A percentile compares a stretch with the other conserved stretches of the same genome.
Conservation (phyloP, 768 basidiomycete species). For the Boletus rubropictus region DNA sequence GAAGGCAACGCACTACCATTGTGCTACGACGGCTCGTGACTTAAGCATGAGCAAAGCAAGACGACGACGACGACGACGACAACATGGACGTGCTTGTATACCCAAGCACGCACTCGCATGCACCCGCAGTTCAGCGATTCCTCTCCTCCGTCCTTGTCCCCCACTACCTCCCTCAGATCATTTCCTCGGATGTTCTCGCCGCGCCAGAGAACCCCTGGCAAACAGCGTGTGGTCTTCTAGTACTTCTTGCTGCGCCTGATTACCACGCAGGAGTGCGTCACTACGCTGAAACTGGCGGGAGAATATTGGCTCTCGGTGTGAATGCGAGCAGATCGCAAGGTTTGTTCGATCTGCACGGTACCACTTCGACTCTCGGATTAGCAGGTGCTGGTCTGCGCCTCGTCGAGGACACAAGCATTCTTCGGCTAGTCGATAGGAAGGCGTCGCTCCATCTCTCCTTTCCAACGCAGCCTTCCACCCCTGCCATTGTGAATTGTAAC, state of each 20-base stretch:
- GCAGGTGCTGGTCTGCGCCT: conserved; percentile 29
- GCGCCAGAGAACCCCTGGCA: conserved; percentile 72
- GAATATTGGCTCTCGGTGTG: conserved; percentile 61
- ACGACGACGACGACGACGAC: neutral
- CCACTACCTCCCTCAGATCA: conserved; percentile 71
- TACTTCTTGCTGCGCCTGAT: conserved; percentile 59
- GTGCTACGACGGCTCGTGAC: conserved; percentile 33
- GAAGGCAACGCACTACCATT: conserved; percentile 38
- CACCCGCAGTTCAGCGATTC: conserved; percentile 40
- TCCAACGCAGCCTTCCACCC: conserved; percentile 11
- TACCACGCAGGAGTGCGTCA: conserved; percentile 42
- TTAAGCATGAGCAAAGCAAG: too few species aligned
- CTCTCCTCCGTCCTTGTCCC: conserved; percentile 59
- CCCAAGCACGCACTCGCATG: conserved; percentile 53
- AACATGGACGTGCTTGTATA: conserved; percentile 75
- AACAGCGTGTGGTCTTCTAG: conserved; percentile 66
- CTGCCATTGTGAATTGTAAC: conserved; percentile 8
- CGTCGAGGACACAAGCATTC: conserved; percentile 19
- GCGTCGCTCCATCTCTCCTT: conserved; percentile 25
- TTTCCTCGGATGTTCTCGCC: conserved; percentile 51
- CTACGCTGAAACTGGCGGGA: conserved; percentile 65
- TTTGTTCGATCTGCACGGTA: conserved; percentile 27
- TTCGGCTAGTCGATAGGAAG: conserved; percentile 25
- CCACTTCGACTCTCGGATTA: conserved; percentile 39
- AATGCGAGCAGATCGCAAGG: conserved; percentile 49